Conservation (phyloP, 208 protist genomes). For the Porcisia deanei region DNA sequence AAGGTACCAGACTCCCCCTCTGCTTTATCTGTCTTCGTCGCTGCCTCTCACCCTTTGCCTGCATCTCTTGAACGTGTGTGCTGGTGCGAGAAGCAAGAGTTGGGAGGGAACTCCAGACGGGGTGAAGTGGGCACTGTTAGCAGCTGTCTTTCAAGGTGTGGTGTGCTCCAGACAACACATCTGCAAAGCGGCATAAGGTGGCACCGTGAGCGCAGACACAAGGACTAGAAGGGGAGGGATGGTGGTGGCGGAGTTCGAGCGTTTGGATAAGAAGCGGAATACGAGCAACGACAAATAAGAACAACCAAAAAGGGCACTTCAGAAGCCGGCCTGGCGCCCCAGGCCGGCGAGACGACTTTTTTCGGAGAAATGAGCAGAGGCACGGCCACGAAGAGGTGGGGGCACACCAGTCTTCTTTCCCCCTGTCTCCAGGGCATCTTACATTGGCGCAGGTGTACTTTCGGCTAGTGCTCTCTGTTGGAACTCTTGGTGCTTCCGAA, state of each 20-base stretch:
- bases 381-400: neutral
- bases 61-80: too few species aligned
- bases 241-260: neutral
- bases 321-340: neutral
- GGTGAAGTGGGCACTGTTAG: too few species aligned
- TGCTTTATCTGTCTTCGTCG: too few species aligned
- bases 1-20: too few species aligned
- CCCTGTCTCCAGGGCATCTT: neutral
- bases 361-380: slow-evolving; percentile 4
- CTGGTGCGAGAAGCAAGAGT: too few species aligned
- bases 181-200: neutral
- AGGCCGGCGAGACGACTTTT: neutral
- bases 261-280: neutral
- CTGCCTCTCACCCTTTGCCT: too few species aligned
- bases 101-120: too few species aligned
- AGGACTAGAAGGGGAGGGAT: neutral
- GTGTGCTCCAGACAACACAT: neutral
- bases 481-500: neutral
- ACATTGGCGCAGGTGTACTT: neutral
- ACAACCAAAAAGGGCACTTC: neutral
- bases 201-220: slow-evolving; percentile 1
- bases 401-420: neutral
- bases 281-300: too few species aligned
- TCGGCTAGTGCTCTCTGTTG: neutral
- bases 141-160: neutral